phyloP scores from a whole-genome alignment of 371 early-diverging fungal species.

The Syncephalastrum racemosum region DNA sequence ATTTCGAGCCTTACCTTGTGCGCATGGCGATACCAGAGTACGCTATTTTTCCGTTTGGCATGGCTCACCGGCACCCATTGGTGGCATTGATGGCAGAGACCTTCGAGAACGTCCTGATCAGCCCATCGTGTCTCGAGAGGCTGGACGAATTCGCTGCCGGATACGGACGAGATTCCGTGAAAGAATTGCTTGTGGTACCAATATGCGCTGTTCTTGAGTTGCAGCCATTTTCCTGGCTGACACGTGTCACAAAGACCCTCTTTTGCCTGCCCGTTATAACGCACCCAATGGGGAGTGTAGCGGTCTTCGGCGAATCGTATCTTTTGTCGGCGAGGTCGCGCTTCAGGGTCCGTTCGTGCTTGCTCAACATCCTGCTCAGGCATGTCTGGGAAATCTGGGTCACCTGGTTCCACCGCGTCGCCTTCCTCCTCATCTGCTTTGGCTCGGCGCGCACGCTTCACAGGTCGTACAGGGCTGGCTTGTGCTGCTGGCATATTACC shows the following conservation, averaged over 20 bases:
- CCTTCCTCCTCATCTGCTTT: constrained; percentile 24
- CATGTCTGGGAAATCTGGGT: constrained; percentile 48
- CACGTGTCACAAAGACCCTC: constrained; percentile 91
- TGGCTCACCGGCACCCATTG: constrained; percentile 80
- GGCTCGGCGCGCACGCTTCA: not conserved
- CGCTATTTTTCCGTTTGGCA: constrained; percentile 74
- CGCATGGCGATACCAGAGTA: constrained; percentile 88
- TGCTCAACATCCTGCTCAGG: constrained; percentile 41
- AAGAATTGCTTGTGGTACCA: constrained; percentile 95
- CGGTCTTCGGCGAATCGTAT: constrained; percentile 73
- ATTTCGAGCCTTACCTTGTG: constrained; percentile 59
- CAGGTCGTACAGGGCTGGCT: constrained; percentile 1
- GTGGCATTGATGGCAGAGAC: constrained; percentile 84
- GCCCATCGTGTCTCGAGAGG: constrained; percentile 69
- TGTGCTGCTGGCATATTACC: not conserved
- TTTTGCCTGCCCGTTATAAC: constrained; percentile 74
- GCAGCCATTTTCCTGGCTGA: constrained; percentile 85
- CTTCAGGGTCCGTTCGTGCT: constrained; percentile 42
- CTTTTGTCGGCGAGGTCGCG: constrained; percentile 64
- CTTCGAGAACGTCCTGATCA: constrained; percentile 70
- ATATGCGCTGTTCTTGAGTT: constrained; percentile 91
- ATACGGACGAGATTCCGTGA: constrained; percentile 87
- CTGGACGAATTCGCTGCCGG: constrained; percentile 73
- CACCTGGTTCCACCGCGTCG: constrained; percentile 26
- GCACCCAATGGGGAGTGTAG: constrained; percentile 89